These are phyloP conservation scores for Berberis thunbergii DNA, from an alignment of 164 flowering plant genomes.

Conservation along the genomic window DNA sequence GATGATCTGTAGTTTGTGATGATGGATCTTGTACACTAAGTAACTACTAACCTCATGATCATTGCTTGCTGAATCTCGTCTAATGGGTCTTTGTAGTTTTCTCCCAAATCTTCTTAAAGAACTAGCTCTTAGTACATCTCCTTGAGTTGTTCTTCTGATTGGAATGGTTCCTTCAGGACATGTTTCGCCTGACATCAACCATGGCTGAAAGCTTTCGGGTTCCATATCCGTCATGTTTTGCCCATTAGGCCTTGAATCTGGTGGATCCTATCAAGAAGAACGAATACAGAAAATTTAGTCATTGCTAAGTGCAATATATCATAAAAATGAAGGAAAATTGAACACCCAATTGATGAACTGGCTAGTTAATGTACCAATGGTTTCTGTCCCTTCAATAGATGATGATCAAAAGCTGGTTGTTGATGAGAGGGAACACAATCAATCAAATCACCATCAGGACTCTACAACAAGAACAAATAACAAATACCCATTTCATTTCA, in stretches of 20 bases:
- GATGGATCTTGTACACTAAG: not conserved
- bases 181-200: constrained; percentile 59
- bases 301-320: not conserved
- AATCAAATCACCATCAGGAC: constrained; percentile 92
- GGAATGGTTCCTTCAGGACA: constrained; percentile 93
- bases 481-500: not conserved
- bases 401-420: constrained; percentile 99
- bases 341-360: too few relatives aligned
- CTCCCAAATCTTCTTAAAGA: constrained; percentile 57
- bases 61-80: constrained; percentile 65
- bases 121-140: constrained; percentile 64
- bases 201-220: constrained; percentile 49
- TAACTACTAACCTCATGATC: constrained; percentile 78
- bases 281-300: not conserved
- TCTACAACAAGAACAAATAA: constrained; percentile 37
- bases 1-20: too few relatives aligned
- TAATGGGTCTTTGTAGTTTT: constrained; percentile 36
- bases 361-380: constrained; percentile 47
- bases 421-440: constrained; percentile 80
- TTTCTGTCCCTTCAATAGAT: constrained; percentile 65
- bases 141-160: constrained; percentile 78
- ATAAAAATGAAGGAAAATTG: too few relatives aligned
- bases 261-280: constrained; percentile 52
- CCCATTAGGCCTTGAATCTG: constrained; percentile 59
- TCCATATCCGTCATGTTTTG: constrained; percentile 20